Conservation (phyloP, 257 asterid species). For the Misopates orontium region DNA sequence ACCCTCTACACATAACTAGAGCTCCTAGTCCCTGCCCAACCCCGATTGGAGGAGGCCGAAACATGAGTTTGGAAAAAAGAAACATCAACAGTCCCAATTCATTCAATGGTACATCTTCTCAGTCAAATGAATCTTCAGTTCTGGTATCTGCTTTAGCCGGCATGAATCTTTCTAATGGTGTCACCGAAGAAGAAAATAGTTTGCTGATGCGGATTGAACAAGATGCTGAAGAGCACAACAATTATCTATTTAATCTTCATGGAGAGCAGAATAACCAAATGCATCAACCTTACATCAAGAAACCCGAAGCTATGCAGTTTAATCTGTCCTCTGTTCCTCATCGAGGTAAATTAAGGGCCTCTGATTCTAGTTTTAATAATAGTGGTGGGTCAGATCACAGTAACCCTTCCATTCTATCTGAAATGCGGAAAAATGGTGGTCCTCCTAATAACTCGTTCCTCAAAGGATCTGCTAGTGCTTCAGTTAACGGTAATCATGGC, state of each 20-base stretch:
- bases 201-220: conserved; percentile 46
- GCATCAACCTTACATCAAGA: conserved; percentile 50
- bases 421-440: conserved; percentile 47
- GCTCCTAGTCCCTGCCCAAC: conserved; percentile 91
- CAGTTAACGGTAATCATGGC: conserved; percentile 51
- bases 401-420: conserved; percentile 43
- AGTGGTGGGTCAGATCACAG: conserved; percentile 42
- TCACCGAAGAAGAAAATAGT: conserved; percentile 44
- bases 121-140: conserved; percentile 56
- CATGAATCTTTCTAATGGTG: conserved; percentile 73
- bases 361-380: conserved; percentile 42
- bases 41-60: conserved; percentile 87
- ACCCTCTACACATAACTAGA: conserved; percentile 75
- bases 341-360: not conserved
- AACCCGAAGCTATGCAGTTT: conserved; percentile 43
- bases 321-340: conserved; percentile 24
- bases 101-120: conserved; percentile 58
- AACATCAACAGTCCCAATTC: conserved; percentile 52
- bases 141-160: conserved; percentile 82
- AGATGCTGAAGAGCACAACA: conserved; percentile 45
- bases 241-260: conserved; percentile 54
- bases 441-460: conserved; percentile 50
- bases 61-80: conserved; percentile 63
- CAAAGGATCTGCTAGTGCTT: conserved; percentile 60
- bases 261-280: conserved; percentile 58